A percentile compares a stretch with the other conserved stretches of the same genome.
phyloP scores from a whole-genome alignment of 1,284 basidiomycete genomes.

The Irpex sp. region DNA sequence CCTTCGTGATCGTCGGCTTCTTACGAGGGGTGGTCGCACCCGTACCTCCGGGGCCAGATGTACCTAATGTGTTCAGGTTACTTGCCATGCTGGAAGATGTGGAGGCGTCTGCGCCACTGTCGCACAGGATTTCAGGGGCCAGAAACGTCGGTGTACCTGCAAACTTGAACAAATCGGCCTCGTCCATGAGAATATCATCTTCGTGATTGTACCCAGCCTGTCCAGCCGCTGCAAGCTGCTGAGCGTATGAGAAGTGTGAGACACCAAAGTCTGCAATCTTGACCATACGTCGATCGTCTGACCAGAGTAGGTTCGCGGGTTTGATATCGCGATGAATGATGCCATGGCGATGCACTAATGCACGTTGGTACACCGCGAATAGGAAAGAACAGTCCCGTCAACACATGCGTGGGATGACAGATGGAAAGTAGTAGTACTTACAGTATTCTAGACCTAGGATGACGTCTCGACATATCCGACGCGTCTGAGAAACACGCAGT shows the following conservation, averaged over 20 bases:
- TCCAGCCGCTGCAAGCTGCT: conserved; percentile 56
- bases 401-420: conserved; percentile 4
- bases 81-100: conserved; percentile 21
- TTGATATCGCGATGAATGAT: conserved; percentile 99
- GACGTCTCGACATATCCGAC: conserved; percentile 87
- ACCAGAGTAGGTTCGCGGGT: conserved; percentile 94
- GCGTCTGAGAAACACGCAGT: conserved; percentile 76
- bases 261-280: conserved; percentile 99
- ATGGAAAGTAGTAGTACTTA: conserved; percentile 36
- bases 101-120: conserved; percentile 24
- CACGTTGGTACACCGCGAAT: background rate
- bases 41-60: conserved; percentile 26
- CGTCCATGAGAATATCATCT: conserved; percentile 60
- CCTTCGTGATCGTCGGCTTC: conserved; percentile 80
- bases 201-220: conserved; percentile 35
- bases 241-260: conserved; percentile 89
- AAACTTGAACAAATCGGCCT: conserved; percentile 87
- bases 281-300: conserved; percentile 74
- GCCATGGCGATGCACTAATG: conserved; percentile 87
- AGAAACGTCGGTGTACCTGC: conserved; percentile 97
- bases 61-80: conserved; percentile 20
- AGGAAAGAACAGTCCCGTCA: background rate
- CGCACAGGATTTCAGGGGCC: conserved; percentile 89
- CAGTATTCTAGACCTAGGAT: conserved; percentile 91
- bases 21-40: conserved; percentile 28